A percentile compares a stretch with the other conserved stretches of the same genome.
Evolutionary conservation across 345 rosid genomes (phyloP).

Genomic region (Euphorbia pulcherrima): DNA sequence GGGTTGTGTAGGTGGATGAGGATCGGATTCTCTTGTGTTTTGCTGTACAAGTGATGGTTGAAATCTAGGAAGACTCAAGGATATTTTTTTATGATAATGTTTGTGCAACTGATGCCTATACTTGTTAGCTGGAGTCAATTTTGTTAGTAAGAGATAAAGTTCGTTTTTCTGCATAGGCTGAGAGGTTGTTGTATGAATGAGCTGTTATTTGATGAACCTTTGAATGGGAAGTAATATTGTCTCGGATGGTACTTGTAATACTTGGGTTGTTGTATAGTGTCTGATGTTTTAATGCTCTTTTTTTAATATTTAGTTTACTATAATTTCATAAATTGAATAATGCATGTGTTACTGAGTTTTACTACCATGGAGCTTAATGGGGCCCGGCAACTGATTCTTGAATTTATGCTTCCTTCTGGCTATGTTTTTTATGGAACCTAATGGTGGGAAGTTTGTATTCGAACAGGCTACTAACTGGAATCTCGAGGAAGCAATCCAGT

Average conservation of each 20-base stretch:
- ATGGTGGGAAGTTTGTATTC: conserved; percentile 10
- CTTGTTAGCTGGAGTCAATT: background rate
- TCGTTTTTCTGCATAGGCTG: background rate
- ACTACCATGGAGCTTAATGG: background rate
- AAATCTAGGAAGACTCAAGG: background rate
- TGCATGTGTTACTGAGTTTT: background rate
- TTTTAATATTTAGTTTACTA: background rate
- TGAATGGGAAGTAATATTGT: background rate
- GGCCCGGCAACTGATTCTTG: background rate
- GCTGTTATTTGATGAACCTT: background rate
- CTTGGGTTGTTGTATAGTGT: background rate
- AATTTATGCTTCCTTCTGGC: background rate
- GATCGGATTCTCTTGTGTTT: background rate
- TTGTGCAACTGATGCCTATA: background rate
- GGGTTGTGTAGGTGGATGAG: background rate
- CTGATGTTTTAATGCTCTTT: background rate
- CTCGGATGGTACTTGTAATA: background rate
- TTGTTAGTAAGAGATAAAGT: background rate
- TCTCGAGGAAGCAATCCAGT: conserved; percentile 92
- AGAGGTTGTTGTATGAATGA: background rate
- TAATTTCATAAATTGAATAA: background rate
- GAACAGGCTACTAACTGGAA: conserved; percentile 93
- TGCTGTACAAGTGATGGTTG: background rate
- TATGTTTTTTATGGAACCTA: conserved; percentile 6
- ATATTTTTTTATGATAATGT: background rate